Evolutionary conservation across 352 stramenopile genomes (phyloP).

Genomic region (Phytophthora citrophthora): DNA sequence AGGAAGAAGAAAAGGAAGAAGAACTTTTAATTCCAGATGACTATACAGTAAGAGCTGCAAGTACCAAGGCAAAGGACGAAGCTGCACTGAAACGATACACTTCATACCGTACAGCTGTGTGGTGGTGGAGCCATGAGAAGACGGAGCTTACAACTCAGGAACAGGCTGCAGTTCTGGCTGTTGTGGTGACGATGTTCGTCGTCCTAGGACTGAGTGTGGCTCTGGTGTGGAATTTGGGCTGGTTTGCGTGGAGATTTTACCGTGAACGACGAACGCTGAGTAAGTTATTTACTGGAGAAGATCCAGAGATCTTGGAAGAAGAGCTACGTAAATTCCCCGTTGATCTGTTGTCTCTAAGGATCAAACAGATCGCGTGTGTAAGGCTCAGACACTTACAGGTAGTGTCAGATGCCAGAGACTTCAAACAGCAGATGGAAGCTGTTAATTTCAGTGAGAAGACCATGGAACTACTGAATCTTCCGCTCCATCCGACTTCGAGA

Average conservation of each 20-base stretch:
- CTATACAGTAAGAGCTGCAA: conserved; percentile 11
- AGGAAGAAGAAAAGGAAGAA: conserved; percentile 7
- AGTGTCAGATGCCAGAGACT: conserved; percentile 33
- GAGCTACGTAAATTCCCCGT: conserved; percentile 40
- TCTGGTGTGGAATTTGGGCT: conserved; percentile 47
- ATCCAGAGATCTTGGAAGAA: conserved; percentile 33
- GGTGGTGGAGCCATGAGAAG: conserved; percentile 55
- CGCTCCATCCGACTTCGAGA: conserved; percentile 30
- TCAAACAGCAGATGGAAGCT: conserved; percentile 38
- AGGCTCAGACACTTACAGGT: conserved; percentile 60
- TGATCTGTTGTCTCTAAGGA: conserved; percentile 44
- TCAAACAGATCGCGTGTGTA: conserved; percentile 55
- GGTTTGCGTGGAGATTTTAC: conserved; percentile 49
- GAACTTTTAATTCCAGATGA: conserved; percentile 4
- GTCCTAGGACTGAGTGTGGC: conserved; percentile 46
- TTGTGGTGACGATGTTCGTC: conserved; percentile 51
- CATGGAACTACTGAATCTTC: conserved; percentile 51
- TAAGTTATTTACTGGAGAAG: conserved; percentile 43
- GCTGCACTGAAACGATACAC: conserved; percentile 22
- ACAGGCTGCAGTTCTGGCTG: conserved; percentile 60
- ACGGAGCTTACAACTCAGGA: conserved; percentile 65
- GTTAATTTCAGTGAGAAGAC: conserved; percentile 51
- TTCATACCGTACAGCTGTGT: conserved; percentile 40
- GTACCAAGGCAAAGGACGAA: conserved; percentile 17
- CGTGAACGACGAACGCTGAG: conserved; percentile 51